A percentile compares a stretch with the other conserved stretches of the same genome.
Evolutionary conservation across 495 filamentous ascomycete species (phyloP).

Genomic region (Penicillium steckii): DNA sequence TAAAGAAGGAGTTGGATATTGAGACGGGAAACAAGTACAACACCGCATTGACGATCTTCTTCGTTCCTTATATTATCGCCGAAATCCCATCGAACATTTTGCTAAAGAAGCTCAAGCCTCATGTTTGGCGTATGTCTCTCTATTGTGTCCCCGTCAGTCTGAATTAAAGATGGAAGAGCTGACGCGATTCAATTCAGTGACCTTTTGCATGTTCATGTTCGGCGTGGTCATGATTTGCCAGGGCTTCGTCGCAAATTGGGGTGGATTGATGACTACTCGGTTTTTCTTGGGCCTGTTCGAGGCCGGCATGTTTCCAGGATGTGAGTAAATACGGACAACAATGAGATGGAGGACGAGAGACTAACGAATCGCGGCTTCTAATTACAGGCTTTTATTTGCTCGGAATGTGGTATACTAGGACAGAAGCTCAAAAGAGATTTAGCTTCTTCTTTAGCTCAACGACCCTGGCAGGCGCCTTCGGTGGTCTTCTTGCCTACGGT

Average conservation of each 20-base stretch:
- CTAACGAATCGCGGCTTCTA: neutral
- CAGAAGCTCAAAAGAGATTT: constrained; percentile 85
- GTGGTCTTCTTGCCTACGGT: constrained; percentile 76
- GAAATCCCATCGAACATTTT: constrained; percentile 89
- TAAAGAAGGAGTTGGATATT: constrained; percentile 64
- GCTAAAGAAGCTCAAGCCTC: constrained; percentile 76
- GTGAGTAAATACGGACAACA: constrained; percentile 17
- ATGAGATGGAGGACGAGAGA: neutral
- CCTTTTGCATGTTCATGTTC: constrained; percentile 79
- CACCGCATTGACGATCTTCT: constrained; percentile 83
- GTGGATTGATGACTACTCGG: constrained; percentile 74
- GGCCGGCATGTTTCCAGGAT: constrained; percentile 80
- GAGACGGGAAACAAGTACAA: constrained; percentile 62
- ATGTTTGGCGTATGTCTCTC: constrained; percentile 63
- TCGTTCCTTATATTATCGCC: constrained; percentile 84
- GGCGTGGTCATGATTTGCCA: constrained; percentile 75
- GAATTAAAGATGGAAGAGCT: neutral
- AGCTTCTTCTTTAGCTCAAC: constrained; percentile 87
- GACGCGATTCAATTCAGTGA: constrained; percentile 38
- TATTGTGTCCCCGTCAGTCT: neutral
- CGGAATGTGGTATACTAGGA: constrained; percentile 85
- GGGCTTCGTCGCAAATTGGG: constrained; percentile 76
- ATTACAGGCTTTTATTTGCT: constrained; percentile 70
- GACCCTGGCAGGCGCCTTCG: constrained; percentile 82
- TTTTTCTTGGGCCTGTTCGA: constrained; percentile 91